A percentile compares a stretch with the other conserved stretches of the same genome.
Evolutionary conservation across 2,329 filamentous ascomycete genomes (phyloP).

Genomic region (Apiospora pterosperma): DNA sequence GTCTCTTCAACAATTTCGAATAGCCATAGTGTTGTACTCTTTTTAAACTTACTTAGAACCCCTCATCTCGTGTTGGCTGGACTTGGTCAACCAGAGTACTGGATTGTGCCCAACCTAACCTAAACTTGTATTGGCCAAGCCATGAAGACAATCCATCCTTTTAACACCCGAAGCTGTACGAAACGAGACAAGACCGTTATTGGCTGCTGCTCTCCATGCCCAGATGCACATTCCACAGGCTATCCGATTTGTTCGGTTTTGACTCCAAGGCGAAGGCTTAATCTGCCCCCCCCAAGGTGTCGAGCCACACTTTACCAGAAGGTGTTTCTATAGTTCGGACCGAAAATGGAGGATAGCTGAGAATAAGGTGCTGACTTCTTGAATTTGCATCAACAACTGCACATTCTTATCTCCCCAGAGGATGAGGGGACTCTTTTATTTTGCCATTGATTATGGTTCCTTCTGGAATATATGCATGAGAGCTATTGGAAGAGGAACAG

Average conservation of each 20-base stretch:
- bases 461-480: neutral
- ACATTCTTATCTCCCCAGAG: neutral
- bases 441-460: neutral
- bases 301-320: neutral
- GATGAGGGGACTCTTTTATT: neutral
- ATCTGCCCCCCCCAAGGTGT: neutral
- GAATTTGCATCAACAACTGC: neutral
- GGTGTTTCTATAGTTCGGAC: neutral
- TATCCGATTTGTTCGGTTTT: neutral
- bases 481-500: too few relatives aligned
- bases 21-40: too few relatives aligned
- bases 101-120: too few relatives aligned
- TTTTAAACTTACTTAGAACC: too few relatives aligned
- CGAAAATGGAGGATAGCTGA: neutral
- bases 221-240: neutral
- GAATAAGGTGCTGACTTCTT: neutral
- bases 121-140: too few relatives aligned
- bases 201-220: too few relatives aligned
- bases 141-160: too few relatives aligned
- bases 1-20: too few relatives aligned
- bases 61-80: too few relatives aligned
- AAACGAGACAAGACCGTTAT: too few relatives aligned
- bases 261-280: neutral
- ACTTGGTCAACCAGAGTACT: too few relatives aligned
- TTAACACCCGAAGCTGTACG: neutral